These are phyloP conservation scores for Lanzia echinophila DNA, from an alignment of 2,329 filamentous ascomycete species.

Conservation along the genomic window DNA sequence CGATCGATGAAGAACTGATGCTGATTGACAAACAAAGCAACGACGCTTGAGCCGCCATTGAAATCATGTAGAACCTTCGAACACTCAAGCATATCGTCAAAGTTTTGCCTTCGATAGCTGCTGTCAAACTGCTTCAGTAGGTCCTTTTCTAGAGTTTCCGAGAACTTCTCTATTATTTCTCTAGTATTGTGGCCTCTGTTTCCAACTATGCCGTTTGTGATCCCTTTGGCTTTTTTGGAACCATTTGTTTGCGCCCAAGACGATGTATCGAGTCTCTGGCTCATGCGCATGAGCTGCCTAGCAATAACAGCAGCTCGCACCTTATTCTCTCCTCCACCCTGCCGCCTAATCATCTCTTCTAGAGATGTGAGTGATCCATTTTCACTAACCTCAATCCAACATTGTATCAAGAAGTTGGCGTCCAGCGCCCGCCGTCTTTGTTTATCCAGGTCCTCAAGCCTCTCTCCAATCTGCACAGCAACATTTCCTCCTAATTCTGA, in stretches of 20 bases:
- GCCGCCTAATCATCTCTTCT: constrained; percentile 72
- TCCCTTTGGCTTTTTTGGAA: constrained; percentile 44
- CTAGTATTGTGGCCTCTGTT: constrained; percentile 57
- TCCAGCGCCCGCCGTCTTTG: constrained; percentile 86
- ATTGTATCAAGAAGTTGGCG: constrained; percentile 90
- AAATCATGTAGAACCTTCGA: constrained; percentile 92
- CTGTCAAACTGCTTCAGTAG: constrained; percentile 94
- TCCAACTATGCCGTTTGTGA: constrained; percentile 35
- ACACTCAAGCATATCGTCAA: constrained; percentile 97
- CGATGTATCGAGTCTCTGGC: constrained; percentile 75
- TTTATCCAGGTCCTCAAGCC: constrained; percentile 86
- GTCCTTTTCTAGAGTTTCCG: constrained; percentile 92
- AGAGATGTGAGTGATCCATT: constrained; percentile 79
- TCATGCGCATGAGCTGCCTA: constrained; percentile 87
- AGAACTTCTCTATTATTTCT: constrained; percentile 93
- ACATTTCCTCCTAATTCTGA: constrained; percentile 68
- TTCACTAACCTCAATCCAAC: constrained; percentile 93
- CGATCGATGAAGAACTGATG: constrained; percentile 99
- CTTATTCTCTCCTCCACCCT: constrained; percentile 83
- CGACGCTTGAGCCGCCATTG: constrained; percentile 90
- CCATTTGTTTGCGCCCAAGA: constrained; percentile 62
- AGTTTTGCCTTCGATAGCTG: constrained; percentile 91
- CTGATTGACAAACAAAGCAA: constrained; percentile 94
- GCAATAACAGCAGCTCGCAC: constrained; percentile 92
- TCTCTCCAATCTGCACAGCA: constrained; percentile 90